Evolutionary conservation across 2,329 filamentous ascomycete genomes (phyloP).

Genomic region (Lasiodiplodia gonubiensis): DNA sequence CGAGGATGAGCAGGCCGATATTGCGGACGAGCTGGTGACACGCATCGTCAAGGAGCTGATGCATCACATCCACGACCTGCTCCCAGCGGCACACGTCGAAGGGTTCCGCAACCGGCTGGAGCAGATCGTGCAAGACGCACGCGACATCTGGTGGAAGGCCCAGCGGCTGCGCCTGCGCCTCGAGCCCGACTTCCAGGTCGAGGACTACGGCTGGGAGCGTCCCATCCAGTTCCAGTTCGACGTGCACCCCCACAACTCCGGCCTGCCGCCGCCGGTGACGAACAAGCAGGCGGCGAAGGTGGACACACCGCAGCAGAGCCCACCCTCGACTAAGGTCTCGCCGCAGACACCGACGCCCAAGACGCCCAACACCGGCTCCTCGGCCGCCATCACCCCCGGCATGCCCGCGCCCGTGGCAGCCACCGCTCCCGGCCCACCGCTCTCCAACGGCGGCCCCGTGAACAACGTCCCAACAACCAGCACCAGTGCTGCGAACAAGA

Average conservation of each 20-base stretch:
- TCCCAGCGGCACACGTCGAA: constrained; percentile 1
- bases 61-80: constrained; percentile 19
- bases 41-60: constrained; percentile 24
- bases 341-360: not conserved
- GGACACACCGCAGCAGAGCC: not conserved
- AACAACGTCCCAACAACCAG: not conserved
- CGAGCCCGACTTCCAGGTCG: constrained; percentile 27
- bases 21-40: constrained; percentile 13
- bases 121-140: constrained; percentile 13
- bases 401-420: not conserved
- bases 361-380: not conserved
- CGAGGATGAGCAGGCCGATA: constrained; percentile 16
- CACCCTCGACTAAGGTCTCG: not conserved
- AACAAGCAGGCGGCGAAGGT: not conserved
- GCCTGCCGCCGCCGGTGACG: not conserved
- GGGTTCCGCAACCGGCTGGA: constrained; percentile 1
- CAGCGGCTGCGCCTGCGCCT: constrained; percentile 22
- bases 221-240: constrained; percentile 23
- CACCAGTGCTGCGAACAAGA: not conserved
- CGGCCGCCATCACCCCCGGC: not conserved
- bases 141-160: constrained; percentile 21
- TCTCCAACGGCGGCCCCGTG: not conserved
- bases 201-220: constrained; percentile 20
- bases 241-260: not conserved
- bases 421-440: not conserved